Evolutionary conservation across 2,329 filamentous ascomycete species (phyloP), one percentile per base, ranked within the genome.

Genomic region (Coccinonectria pachysandricola): DNA sequence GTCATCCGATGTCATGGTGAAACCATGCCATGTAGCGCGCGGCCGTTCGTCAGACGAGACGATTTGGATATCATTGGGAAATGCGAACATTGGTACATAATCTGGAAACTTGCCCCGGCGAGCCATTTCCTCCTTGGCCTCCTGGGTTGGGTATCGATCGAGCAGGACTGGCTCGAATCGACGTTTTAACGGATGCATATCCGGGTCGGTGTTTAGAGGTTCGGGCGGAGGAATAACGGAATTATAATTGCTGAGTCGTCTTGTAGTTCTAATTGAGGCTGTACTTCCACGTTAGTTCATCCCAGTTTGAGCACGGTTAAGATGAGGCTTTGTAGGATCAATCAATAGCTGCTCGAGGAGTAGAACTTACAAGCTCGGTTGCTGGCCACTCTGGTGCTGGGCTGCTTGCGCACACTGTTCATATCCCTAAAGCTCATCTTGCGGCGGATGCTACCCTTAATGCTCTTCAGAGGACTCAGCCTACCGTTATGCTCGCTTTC

Each of bases 1-100:
- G 50, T 96, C 87, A 30, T 83, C 82, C 12, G 80, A 81, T 3
- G 91, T 98, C 91, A 98, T 96, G 36, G 85, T 87, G 50, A 98
- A 98, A 24, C 91, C 91, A 57, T 98, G 91, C 91, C 91, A 98
- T 13, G 87, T 95, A n/a, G 91, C 88, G 35, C 86, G 71, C 1
- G 91, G 91, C 35, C 87, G 72, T 51, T 94, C 85, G 48, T 98
- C 91, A 2, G 87, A 87, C 2, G 91, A 95, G 7, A 96, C 84
- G 27, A 98, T 91, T 37, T 86, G 86, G 43, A 98, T 91, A 53
- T 98, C 91, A 55, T 96, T 95, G 23, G 91, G 91, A 46, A 96
- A 98, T 28, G 91, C 87, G 56, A 98, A 98, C 91, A 98, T 96
- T 30, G 91, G 91, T 11, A 98, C 85, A 47, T 95, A 98, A 50